A percentile compares a stretch with the other conserved stretches of the same genome.
Evolutionary conservation across 2,329 filamentous ascomycete species (phyloP).

Genomic region (Tothia fuscella): DNA sequence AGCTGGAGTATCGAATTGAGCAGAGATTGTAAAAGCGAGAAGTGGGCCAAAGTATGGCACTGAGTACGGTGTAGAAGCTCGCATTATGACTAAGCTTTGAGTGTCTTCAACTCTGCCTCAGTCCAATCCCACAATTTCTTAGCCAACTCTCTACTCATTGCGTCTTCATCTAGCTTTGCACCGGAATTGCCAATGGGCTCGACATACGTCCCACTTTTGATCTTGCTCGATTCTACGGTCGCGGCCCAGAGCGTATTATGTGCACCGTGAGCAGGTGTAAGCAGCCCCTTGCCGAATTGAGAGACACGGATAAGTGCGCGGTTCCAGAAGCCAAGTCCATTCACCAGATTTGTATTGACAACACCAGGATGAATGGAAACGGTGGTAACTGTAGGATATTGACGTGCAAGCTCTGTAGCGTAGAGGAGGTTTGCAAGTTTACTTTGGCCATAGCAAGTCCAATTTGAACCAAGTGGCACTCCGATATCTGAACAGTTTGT

Average conservation of each 20-base stretch:
- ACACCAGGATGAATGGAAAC: slow-evolving; percentile 38
- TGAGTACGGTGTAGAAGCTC: no score
- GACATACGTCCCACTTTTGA: slow-evolving; percentile 7
- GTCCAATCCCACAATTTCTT: slow-evolving; percentile 12
- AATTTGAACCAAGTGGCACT: slow-evolving; percentile 22
- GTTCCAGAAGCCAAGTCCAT: neutral
- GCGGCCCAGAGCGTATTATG: slow-evolving; percentile 11
- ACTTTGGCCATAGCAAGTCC: slow-evolving; percentile 34
- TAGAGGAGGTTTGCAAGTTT: slow-evolving; percentile 42
- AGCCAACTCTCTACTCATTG: slow-evolving; percentile 1
- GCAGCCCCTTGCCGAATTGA: no score
- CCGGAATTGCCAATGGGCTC: slow-evolving; percentile 5
- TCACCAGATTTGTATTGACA: slow-evolving; percentile 32
- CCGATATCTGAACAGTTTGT: slow-evolving; percentile 30
- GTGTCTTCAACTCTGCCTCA: slow-evolving; percentile 10
- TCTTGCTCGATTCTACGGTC: neutral
- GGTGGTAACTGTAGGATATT: slow-evolving; percentile 33
- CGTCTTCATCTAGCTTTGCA: neutral
- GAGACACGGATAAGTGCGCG: neutral
- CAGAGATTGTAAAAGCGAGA: no score
- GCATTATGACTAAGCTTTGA: no score
- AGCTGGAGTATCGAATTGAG: no score
- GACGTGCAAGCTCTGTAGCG: slow-evolving; percentile 28
- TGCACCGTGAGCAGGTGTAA: slow-evolving; percentile 3
- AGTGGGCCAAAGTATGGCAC: no score